Conservation (phyloP, 1,139 yeast species). For the Zygoascus meyerae region DNA sequence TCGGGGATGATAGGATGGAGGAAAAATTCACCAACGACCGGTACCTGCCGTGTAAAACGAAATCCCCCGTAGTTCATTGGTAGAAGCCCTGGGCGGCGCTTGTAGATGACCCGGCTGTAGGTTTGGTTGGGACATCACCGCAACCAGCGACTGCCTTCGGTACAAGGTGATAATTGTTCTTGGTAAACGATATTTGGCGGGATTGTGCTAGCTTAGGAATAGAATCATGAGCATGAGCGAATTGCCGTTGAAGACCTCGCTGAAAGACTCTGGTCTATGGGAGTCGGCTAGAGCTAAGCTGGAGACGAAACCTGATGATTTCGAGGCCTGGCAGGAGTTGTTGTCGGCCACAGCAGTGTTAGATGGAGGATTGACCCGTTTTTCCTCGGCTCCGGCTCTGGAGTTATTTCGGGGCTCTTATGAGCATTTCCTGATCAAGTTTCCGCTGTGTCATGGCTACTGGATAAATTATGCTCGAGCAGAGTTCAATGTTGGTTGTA, state of each 20-base stretch:
- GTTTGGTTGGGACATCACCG: too few species aligned
- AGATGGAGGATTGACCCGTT: constrained; percentile 42
- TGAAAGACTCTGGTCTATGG: constrained; percentile 1
- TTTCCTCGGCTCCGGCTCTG: constrained; percentile 39
- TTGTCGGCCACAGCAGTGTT: constrained; percentile 34
- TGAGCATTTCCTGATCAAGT: constrained; percentile 51
- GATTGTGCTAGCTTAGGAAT: too few species aligned
- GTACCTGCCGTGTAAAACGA: too few species aligned
- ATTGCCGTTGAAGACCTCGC: background rate
- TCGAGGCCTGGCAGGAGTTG: constrained; percentile 47
- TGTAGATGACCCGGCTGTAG: too few species aligned
- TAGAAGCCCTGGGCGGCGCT: too few species aligned
- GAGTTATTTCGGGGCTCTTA: constrained; percentile 47
- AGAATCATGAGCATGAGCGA: too few species aligned
- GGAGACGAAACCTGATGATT: constrained; percentile 36
- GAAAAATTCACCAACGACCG: too few species aligned
- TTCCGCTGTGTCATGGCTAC: constrained; percentile 69
- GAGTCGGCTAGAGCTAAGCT: constrained; percentile 19
- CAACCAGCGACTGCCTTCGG: too few species aligned
- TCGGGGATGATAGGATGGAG: too few species aligned
- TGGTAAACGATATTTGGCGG: too few species aligned
- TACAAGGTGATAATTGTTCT: too few species aligned
- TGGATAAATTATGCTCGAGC: constrained; percentile 72
- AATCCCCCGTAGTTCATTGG: too few species aligned
- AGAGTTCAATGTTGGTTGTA: constrained; percentile 57